These are phyloP conservation scores for Boletus rubescentipes DNA, from an alignment of 768 basidiomycete genomes.

Conservation along the genomic window DNA sequence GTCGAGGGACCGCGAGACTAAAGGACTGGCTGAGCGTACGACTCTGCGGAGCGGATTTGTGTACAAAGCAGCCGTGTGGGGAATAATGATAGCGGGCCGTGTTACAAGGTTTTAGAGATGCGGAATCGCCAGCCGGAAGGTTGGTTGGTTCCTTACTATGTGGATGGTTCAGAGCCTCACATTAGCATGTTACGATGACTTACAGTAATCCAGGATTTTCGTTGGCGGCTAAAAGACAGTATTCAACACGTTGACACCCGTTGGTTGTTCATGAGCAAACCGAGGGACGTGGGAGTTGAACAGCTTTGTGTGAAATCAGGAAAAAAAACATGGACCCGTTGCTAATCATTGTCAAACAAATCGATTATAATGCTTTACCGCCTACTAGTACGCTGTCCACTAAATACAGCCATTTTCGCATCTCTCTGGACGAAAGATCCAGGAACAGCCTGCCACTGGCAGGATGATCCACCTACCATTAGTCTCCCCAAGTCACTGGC, in stretches of 20 bases:
- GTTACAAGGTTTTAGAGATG: constrained; percentile 7
- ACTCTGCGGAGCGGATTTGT: constrained; percentile 5
- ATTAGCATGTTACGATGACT: constrained; percentile 2
- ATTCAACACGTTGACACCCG: constrained; percentile 6
- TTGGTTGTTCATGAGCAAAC: constrained; percentile 18
- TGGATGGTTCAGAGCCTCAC: background rate
- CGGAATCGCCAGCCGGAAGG: background rate
- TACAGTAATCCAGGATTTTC: constrained; percentile 11
- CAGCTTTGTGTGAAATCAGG: constrained; percentile 1
- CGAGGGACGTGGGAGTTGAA: constrained; percentile 21
- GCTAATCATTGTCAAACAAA: no score
- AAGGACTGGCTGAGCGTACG: constrained; percentile 6
- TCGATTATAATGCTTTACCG: no score
- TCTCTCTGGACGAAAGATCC: no score
- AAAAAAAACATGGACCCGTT: background rate
- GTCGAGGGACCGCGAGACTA: background rate
- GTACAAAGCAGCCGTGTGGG: constrained; percentile 5
- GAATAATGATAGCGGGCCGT: constrained; percentile 17
- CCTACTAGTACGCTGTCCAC: no score
- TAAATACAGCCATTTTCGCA: no score
- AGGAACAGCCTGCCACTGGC: no score
- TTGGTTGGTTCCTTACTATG: constrained; percentile 2
- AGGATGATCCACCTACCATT: no score
- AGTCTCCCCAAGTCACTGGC: no score
- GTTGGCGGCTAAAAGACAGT: constrained; percentile 1